phyloP scores from a whole-genome alignment of 2,329 filamentous ascomycete genomes.

The Penicillium sp. region DNA sequence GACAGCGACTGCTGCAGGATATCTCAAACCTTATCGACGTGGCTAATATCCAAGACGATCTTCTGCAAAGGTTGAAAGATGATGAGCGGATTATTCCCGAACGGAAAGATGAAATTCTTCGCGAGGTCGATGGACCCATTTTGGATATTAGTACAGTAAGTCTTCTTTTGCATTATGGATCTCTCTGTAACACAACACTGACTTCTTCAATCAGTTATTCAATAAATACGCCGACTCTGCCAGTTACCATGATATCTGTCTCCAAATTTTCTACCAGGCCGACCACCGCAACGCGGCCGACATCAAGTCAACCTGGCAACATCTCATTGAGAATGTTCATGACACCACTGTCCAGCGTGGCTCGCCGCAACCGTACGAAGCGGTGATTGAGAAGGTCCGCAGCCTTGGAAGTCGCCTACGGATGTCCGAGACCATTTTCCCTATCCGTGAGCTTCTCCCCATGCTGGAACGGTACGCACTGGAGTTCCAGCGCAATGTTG shows the following conservation, averaged over 20 bases:
- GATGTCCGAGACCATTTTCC: constrained; percentile 55
- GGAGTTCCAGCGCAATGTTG: constrained; percentile 47
- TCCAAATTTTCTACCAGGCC: constrained; percentile 86
- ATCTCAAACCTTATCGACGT: constrained; percentile 85
- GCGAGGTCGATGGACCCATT: constrained; percentile 72
- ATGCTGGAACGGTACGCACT: constrained; percentile 55
- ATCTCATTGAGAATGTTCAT: constrained; percentile 71
- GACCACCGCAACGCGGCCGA: constrained; percentile 86
- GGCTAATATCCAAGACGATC: constrained; percentile 90
- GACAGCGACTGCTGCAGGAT: constrained; percentile 80
- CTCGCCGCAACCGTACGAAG: constrained; percentile 47
- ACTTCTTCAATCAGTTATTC: constrained; percentile 62
- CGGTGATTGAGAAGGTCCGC: constrained; percentile 53
- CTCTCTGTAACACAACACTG: constrained; percentile 7
- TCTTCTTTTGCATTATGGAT: constrained; percentile 15
- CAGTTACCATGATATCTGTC: constrained; percentile 87
- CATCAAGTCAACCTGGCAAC: constrained; percentile 79
- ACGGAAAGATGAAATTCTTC: constrained; percentile 61
- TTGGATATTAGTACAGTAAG: constrained; percentile 71
- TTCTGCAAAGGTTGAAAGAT: constrained; percentile 70
- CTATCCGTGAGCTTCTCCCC: constrained; percentile 52
- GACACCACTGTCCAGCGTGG: constrained; percentile 47
- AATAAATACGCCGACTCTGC: constrained; percentile 88
- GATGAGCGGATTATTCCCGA: constrained; percentile 67
- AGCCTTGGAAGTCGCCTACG: constrained; percentile 55